Percentiles rank a stretch among this genome's conserved stretches.
phyloP scores from a whole-genome alignment of 345 rosid genomes.

The Camelina neglecta region DNA sequence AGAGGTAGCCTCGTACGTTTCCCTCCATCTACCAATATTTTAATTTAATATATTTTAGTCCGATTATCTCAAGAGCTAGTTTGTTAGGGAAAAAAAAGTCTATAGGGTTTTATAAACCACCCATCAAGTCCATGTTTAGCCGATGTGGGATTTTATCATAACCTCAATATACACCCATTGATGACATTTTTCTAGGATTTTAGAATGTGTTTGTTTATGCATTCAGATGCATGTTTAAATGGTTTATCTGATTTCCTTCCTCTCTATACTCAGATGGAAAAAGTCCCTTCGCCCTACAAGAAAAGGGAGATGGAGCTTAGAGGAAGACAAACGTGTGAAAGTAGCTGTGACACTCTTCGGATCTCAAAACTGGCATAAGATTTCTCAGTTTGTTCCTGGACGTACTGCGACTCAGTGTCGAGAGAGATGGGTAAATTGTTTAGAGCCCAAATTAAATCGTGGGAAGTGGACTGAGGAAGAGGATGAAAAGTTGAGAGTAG shows the following conservation, averaged over 20 bases:
- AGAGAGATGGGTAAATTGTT: slow-evolving; percentile 89
- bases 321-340: slow-evolving; percentile 74
- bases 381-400: slow-evolving; percentile 83
- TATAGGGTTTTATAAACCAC: slow-evolving; percentile 25
- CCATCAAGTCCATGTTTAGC: slow-evolving; percentile 22
- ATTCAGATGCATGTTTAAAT: slow-evolving; percentile 10
- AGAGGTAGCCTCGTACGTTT: not conserved
- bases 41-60: not conserved
- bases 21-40: slow-evolving; percentile 3
- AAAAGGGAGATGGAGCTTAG: slow-evolving; percentile 64
- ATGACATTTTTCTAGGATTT: not conserved
- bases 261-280: slow-evolving; percentile 64
- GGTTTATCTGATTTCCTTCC: slow-evolving; percentile 17
- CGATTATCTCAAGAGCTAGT: not conserved
- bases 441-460: slow-evolving; percentile 71
- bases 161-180: not conserved
- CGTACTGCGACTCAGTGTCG: slow-evolving; percentile 80
- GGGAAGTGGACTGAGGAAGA: slow-evolving; percentile 80
- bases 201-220: slow-evolving; percentile 7
- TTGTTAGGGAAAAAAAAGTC: slow-evolving; percentile 14
- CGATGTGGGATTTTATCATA: slow-evolving; percentile 17
- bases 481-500: slow-evolving; percentile 68
- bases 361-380: slow-evolving; percentile 77
- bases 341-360: slow-evolving; percentile 87
- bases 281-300: slow-evolving; percentile 72